Evolutionary conservation across 129 eudicot species (phyloP), one percentile per base, ranked within the genome.

Genomic region (Smallanthus sonchifolius): DNA sequence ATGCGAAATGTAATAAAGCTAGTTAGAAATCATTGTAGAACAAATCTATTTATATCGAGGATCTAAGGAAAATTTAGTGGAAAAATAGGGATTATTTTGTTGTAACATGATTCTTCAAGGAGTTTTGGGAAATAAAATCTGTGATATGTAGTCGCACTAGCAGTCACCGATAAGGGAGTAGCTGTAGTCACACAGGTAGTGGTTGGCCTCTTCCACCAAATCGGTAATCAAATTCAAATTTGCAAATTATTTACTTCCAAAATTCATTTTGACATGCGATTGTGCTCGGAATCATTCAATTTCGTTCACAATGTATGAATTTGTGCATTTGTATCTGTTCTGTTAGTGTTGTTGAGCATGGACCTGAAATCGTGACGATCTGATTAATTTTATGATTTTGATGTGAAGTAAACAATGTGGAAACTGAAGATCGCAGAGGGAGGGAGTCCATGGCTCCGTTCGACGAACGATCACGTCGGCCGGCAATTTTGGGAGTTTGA

Each of bases 401-500:
- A 7, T 38, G 72, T 74, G 80, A 70, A 70, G 45, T 38, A 45
- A 74, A 61, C 48, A 84, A 91, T 91, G 95, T 91, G 97, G 97
- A 91, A 84, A 78, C 75, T 91, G 71, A 91, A 88, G 81, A 36
- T 88, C 67, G 90, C 86, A 11, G 90, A 88, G 56, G 97, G 95
- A 68, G 84, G 77, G 37, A 83, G 79, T 69, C 95, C 97, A 16
- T 91, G 97, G 95, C 81, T 91, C 76, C 86, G 97, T 32, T 69
- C 90, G 24, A 37, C 65, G 3, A 91, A 91, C 80, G 84, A 77
- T 49, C 97, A 91, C 73, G 75, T 84, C 39, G 97, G 97, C 62
- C 84, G 97, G 68, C 95, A 91, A 59, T 10, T 80, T 68, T 91
- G 97, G 97, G 97, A 91, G 83, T 91, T 86, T 75, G 97, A 91